Evolutionary conservation across 306 rosid genomes (phyloP).

Genomic region (Trifolium pratense): DNA sequence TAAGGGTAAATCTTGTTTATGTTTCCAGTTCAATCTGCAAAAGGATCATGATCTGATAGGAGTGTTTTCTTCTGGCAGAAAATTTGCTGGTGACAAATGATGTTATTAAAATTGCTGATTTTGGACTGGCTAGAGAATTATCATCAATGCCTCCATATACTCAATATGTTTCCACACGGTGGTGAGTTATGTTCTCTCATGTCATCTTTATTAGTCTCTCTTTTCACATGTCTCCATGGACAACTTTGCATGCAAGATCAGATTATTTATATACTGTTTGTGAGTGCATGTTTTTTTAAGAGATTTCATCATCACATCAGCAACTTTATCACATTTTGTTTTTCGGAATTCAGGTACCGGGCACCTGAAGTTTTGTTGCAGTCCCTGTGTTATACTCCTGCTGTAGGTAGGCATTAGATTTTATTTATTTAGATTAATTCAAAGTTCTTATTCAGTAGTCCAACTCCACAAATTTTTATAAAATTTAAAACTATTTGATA

Average conservation of each 20-base stretch:
- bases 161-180: conserved; percentile 92
- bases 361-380: conserved; percentile 91
- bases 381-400: conserved; percentile 72
- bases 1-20: conserved; percentile 30
- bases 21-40: conserved; percentile 19
- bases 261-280: conserved; percentile 9
- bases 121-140: conserved; percentile 89
- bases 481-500: no score
- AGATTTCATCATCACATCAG: background rate
- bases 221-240: background rate
- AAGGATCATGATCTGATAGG: conserved; percentile 29
- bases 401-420: conserved; percentile 68
- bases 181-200: conserved; percentile 63
- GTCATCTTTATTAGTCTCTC: conserved; percentile 16
- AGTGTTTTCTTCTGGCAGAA: conserved; percentile 49
- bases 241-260: conserved; percentile 5
- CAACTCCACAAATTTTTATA: no score
- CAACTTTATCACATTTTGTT: conserved; percentile 22
- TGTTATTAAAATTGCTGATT: conserved; percentile 82
- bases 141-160: conserved; percentile 89
- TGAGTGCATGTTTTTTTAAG: conserved; percentile 1
- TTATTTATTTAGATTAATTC: background rate
- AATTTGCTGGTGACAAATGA: conserved; percentile 83
- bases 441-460: no score
- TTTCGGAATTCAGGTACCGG: conserved; percentile 67